Conservation (phyloP, 371 early-diverging fungal species). For the Phascolomyces articulosus region DNA sequence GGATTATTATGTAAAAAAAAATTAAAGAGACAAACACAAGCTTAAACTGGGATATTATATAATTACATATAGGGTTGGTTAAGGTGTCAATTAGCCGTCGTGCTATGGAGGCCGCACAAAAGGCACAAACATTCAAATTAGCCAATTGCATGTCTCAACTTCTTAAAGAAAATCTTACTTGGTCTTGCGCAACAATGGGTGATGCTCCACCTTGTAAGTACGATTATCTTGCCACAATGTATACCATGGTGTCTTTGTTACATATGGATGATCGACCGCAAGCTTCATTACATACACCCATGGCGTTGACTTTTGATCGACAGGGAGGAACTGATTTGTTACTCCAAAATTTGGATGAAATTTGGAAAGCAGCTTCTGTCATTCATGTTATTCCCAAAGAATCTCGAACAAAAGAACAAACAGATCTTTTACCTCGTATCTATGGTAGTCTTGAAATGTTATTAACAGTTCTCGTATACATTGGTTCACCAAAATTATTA, state of each 20-base stretch:
- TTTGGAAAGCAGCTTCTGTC: constrained; percentile 58
- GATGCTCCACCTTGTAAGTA: constrained; percentile 49
- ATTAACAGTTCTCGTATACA: constrained; percentile 60
- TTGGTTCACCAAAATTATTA: constrained; percentile 65
- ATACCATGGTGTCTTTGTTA: constrained; percentile 49
- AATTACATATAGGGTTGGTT: constrained; percentile 47
- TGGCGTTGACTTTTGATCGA: constrained; percentile 72
- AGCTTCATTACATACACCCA: constrained; percentile 69
- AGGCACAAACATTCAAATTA: constrained; percentile 62
- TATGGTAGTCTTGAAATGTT: constrained; percentile 58
- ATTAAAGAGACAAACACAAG: too few species aligned
- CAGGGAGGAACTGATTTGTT: constrained; percentile 64
- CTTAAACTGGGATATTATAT: not conserved
- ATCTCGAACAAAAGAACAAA: constrained; percentile 25
- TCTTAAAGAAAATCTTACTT: constrained; percentile 55
- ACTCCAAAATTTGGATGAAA: constrained; percentile 51
- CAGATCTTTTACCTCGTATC: constrained; percentile 33
- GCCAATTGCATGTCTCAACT: constrained; percentile 56
- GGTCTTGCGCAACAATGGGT: constrained; percentile 38
- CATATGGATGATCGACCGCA: constrained; percentile 64
- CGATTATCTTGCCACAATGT: constrained; percentile 57
- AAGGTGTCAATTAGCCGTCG: constrained; percentile 71
- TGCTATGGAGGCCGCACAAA: constrained; percentile 51
- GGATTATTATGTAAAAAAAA: not conserved
- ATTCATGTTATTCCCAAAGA: constrained; percentile 25